These are phyloP conservation scores for Maudiozyma serrabonitensis DNA, from an alignment of 805 yeast species.

Conservation along the genomic window DNA sequence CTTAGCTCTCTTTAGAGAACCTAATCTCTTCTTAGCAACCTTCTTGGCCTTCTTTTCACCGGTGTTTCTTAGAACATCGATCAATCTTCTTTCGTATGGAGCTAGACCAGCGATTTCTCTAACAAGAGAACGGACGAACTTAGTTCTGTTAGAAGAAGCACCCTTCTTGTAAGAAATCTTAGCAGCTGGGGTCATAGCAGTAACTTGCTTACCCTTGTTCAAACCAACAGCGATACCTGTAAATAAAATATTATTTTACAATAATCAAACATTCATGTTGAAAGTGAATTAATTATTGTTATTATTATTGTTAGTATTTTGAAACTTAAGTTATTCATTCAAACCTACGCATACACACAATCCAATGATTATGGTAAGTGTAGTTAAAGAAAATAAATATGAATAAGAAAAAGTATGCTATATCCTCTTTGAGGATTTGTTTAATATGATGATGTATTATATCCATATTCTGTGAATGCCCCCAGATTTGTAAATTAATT, in stretches of 20 bases:
- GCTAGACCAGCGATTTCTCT: constrained; percentile 98
- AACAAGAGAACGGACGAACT: constrained; percentile 89
- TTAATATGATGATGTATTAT: too few species aligned
- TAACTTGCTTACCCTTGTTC: constrained; percentile 98
- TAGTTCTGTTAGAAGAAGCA: constrained; percentile 88
- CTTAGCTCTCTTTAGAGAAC: constrained; percentile 99
- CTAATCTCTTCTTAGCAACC: constrained; percentile 99
- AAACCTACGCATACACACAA: too few species aligned
- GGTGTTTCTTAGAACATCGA: constrained; percentile 98
- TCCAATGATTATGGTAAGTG: too few species aligned
- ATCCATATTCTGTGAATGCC: too few species aligned
- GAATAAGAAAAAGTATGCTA: too few species aligned
- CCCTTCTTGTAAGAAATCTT: constrained; percentile 96
- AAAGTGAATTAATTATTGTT: background rate
- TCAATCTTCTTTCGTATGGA: constrained; percentile 99
- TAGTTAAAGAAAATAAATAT: too few species aligned
- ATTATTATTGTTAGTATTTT: background rate
- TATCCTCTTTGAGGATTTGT: too few species aligned
- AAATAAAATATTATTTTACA: background rate
- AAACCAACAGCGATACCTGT: constrained; percentile 71
- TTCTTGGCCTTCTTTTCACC: constrained; percentile 99
- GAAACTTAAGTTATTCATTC: too few species aligned
- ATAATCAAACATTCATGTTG: background rate
- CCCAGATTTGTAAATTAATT: too few species aligned
- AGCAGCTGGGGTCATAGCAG: constrained; percentile 73